These are phyloP conservation scores for Cutaneotrichosporon cutaneum DNA, from an alignment of 1,284 basidiomycete genomes.

Conservation along the genomic window DNA sequence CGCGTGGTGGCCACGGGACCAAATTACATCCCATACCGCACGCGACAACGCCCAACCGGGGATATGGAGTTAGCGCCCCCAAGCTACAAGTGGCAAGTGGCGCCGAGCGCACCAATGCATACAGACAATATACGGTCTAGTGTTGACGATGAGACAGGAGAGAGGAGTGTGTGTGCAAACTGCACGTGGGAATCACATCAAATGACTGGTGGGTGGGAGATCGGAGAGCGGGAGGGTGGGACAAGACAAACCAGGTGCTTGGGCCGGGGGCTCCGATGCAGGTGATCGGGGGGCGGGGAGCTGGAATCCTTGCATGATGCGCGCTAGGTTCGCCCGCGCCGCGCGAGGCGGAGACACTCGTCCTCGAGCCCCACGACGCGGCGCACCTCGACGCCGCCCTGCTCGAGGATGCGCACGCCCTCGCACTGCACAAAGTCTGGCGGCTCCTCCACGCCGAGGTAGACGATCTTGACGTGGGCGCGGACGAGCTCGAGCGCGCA, in stretches of 20 bases:
- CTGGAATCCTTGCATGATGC: no score
- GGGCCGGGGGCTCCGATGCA: no score
- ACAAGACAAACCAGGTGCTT: no score
- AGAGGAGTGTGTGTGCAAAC: neutral
- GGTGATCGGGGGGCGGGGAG: no score
- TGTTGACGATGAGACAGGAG: neutral
- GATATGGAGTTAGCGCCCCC: neutral
- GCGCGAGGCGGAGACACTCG: conserved; percentile 73
- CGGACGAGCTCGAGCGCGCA: conserved; percentile 83
- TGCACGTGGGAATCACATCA: neutral
- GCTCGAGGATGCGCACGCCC: conserved; percentile 71
- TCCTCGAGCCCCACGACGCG: conserved; percentile 66
- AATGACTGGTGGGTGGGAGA: neutral
- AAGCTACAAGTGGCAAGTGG: neutral
- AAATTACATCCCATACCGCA: neutral
- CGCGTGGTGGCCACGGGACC: neutral
- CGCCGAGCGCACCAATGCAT: neutral
- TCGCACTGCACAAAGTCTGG: conserved; percentile 93
- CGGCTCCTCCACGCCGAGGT: conserved; percentile 89
- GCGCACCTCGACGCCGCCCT: conserved; percentile 72
- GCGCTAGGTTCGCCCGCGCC: conserved; percentile 55
- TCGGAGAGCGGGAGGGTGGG: neutral
- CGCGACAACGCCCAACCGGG: no score
- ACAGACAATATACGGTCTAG: neutral
- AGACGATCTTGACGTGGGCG: conserved; percentile 70